Evolutionary conservation across 768 basidiomycete genomes (phyloP).

Genomic region (Clavulina sp.): DNA sequence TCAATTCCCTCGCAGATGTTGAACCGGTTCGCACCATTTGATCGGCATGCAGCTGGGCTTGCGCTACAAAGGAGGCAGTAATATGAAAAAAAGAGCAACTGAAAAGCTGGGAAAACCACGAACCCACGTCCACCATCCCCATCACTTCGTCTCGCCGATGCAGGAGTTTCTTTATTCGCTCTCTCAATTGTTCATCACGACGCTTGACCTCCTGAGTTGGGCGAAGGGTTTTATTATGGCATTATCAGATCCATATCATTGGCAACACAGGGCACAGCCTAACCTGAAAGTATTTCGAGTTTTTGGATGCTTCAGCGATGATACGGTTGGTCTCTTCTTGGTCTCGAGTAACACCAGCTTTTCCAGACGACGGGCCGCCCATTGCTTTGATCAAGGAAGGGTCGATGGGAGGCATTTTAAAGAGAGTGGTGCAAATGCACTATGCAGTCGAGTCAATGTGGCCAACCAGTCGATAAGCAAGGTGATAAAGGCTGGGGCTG

Average conservation of each 20-base stretch:
- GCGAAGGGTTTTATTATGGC: constrained; percentile 42
- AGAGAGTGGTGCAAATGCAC: no score
- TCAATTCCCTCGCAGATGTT: background rate
- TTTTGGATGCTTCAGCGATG: constrained; percentile 81
- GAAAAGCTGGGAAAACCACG: constrained; percentile 13
- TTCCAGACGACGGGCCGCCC: constrained; percentile 1
- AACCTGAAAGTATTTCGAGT: constrained; percentile 56
- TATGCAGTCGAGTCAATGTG: no score
- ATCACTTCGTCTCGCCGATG: constrained; percentile 42
- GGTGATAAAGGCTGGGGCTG: no score
- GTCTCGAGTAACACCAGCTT: background rate
- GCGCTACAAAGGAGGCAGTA: constrained; percentile 23
- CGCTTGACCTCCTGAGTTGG: constrained; percentile 46
- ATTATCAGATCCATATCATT: background rate
- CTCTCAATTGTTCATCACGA: constrained; percentile 71
- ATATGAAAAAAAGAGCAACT: background rate
- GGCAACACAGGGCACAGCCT: background rate
- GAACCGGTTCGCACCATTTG: constrained; percentile 30
- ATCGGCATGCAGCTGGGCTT: constrained; percentile 50
- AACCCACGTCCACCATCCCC: constrained; percentile 39
- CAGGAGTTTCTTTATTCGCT: constrained; percentile 53
- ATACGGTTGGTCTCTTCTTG: constrained; percentile 40
- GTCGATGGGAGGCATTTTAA: no score
- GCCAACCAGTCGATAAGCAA: no score
- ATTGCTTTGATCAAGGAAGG: background rate